Evolutionary conservation across 768 basidiomycete genomes (phyloP).

Genomic region (Kwoniella shandongensis): DNA sequence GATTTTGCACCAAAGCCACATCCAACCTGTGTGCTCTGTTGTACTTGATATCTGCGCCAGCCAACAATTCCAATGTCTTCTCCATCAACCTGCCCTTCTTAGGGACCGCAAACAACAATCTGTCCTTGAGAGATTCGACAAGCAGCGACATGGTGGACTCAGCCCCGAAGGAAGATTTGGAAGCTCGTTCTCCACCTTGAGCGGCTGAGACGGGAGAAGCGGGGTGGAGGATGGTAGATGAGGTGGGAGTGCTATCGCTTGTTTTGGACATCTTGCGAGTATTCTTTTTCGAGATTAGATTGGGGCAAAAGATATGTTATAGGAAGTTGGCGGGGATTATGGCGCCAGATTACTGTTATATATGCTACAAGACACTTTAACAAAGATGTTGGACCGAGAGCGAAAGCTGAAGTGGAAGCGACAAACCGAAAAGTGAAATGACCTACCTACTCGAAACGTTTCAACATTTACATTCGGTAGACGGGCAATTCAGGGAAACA

Average conservation of each 20-base stretch:
- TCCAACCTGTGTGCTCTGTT: slow-evolving; percentile 82
- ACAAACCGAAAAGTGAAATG: no score
- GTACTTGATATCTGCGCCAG: slow-evolving; percentile 95
- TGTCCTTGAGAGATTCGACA: slow-evolving; percentile 75
- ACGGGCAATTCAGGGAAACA: no score
- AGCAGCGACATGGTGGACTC: slow-evolving; percentile 59
- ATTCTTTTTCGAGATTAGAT: neutral
- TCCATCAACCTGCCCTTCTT: slow-evolving; percentile 97
- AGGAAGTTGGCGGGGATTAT: no score
- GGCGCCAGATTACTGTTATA: no score
- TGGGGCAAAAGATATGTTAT: no score
- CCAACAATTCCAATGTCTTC: slow-evolving; percentile 78
- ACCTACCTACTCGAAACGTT: no score
- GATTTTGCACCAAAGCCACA: slow-evolving; percentile 89
- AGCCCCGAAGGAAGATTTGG: slow-evolving; percentile 44
- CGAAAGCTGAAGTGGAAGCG: no score
- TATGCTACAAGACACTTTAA: no score
- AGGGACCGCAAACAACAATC: slow-evolving; percentile 90
- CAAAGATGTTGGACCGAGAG: no score
- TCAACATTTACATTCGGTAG: no score
- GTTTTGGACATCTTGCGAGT: neutral
- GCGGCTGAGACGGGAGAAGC: slow-evolving; percentile 12
- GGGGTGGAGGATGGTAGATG: slow-evolving; percentile 11
- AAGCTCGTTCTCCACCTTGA: slow-evolving; percentile 8
- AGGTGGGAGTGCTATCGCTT: slow-evolving; percentile 4